Base-by-base conservation (phyloP, 768 basidiomycete species). In the Leccinum uliginosum region DNA sequence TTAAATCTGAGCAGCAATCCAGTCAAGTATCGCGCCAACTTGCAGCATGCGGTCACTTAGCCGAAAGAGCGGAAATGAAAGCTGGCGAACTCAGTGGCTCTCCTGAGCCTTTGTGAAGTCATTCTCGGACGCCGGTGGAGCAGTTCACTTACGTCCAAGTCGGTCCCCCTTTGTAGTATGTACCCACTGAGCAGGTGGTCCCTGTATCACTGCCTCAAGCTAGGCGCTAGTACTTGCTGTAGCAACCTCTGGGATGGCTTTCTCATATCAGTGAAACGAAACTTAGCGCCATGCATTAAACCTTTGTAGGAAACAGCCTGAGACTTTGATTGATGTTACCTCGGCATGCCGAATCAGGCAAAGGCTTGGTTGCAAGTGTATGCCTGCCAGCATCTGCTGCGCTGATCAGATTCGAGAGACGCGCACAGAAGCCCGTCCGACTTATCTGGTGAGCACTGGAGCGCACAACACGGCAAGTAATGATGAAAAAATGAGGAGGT, bases 21-120 rank as follows among this genome's bases (percentile, higher is more conserved):
- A 38, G 17, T 38, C 35, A n/a, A 6, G 14, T 10, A 40, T 54
- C 30, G 9, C 24, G 29, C 53, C 53, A 52, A 34, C 30, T 24
- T n/a, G 38, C 40, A 38, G 17, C 51, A n/a, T 30, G 15, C 14
- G 12, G 14, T 27, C 24, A n/a, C 17, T 40, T 40, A 10, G 21
- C 27, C 54, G 21, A 19, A 55, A 43, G 11, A 44, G 38, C 55
- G 54, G 54, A 54, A 26, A 54, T 53, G 32, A 54, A 54, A 35
- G 24, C 14, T 55, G 27, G 54, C 29, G 38, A 54, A 30, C 19
- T 7, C n/a, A 9, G n/a, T 40, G 38, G 38, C 38, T 40, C n/a
- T 40, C 5, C 15, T 24, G 38, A 10, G 38, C 38, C 51, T 21
- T 27, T 21, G 3, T 53, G 35, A 38, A 7, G 4, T 30, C 54